Conservation (phyloP, 2,329 filamentous ascomycete species). For the Hypomyces perniciosus region DNA sequence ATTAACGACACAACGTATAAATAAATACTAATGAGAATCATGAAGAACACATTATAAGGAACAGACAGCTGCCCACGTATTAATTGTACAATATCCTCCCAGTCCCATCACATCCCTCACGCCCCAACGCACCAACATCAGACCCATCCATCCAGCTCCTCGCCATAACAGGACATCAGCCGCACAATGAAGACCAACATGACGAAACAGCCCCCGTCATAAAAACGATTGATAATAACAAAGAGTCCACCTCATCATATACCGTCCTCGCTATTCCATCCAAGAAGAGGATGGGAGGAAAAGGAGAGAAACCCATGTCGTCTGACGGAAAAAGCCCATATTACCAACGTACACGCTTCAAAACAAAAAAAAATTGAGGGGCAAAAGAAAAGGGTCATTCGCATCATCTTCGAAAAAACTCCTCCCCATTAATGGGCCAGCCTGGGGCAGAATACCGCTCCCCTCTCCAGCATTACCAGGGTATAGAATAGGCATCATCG, state of each 20-base stretch:
- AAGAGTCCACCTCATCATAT: not conserved
- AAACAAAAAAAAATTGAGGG: not conserved
- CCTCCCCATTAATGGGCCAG: conserved; percentile 12
- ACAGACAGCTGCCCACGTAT: not conserved
- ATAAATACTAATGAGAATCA: not conserved
- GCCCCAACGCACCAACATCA: not conserved
- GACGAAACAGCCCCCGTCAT: not conserved
- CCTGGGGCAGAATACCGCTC: conserved; percentile 10
- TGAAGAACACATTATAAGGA: not conserved
- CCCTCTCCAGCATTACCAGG: conserved; percentile 17
- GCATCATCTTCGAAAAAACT: conserved; percentile 9
- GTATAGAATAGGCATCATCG: conserved; percentile 14
- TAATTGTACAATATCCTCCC: not conserved
- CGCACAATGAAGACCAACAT: not conserved
- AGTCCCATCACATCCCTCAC: not conserved
- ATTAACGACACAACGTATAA: not conserved
- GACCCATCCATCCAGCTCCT: not conserved
- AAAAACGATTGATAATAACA: not conserved
- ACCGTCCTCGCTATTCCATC: not conserved
- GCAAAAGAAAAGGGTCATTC: conserved; percentile 18
- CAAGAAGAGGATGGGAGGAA: not conserved
- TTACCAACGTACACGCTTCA: conserved; percentile 10
- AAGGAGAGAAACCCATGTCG: not conserved
- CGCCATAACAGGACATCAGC: not conserved
- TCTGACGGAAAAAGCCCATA: not conserved